phyloP scores from a whole-genome alignment of 495 filamentous ascomycete species.

The Trichoderma erinaceum region DNA sequence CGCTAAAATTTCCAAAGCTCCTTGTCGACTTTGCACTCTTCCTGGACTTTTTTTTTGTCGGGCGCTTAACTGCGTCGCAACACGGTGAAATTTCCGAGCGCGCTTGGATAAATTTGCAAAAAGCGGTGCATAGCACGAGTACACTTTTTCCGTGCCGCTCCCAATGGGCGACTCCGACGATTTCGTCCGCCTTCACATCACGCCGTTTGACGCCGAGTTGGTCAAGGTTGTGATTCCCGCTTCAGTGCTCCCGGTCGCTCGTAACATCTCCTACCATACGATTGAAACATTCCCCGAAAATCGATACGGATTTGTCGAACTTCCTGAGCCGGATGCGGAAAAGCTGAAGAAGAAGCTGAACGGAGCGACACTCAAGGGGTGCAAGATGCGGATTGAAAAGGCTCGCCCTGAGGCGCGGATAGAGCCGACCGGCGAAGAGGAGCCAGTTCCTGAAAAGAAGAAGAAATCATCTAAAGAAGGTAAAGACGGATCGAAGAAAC shows the following conservation, averaged over 20 bases:
- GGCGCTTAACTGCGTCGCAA: constrained; percentile 5
- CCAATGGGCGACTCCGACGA: constrained; percentile 18
- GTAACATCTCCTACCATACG: constrained; percentile 74
- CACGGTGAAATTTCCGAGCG: neutral
- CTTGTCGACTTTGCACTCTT: constrained; percentile 2
- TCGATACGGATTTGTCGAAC: constrained; percentile 79
- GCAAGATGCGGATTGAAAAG: constrained; percentile 75
- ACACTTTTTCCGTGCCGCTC: neutral
- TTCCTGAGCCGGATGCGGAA: constrained; percentile 73
- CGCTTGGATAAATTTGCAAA: neutral
- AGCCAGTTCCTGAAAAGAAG: constrained; percentile 33
- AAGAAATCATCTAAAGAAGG: constrained; percentile 36
- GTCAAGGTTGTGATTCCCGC: constrained; percentile 61
- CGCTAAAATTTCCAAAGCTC: constrained; percentile 12
- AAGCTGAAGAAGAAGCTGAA: constrained; percentile 91
- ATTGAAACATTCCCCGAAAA: constrained; percentile 84
- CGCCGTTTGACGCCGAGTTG: constrained; percentile 69
- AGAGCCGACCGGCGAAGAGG: constrained; percentile 29
- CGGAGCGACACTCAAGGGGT: constrained; percentile 75
- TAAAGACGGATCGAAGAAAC: constrained; percentile 47
- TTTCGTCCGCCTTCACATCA: constrained; percentile 72
- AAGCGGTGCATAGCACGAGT: neutral
- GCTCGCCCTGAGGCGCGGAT: constrained; percentile 53
- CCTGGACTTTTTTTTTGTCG: neutral
- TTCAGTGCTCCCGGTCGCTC: constrained; percentile 57